Percentiles rank a stretch among this genome's conserved stretches.
These are phyloP conservation scores for Phytophthora lateralis DNA, from an alignment of 352 stramenopile species.

Conservation along the genomic window DNA sequence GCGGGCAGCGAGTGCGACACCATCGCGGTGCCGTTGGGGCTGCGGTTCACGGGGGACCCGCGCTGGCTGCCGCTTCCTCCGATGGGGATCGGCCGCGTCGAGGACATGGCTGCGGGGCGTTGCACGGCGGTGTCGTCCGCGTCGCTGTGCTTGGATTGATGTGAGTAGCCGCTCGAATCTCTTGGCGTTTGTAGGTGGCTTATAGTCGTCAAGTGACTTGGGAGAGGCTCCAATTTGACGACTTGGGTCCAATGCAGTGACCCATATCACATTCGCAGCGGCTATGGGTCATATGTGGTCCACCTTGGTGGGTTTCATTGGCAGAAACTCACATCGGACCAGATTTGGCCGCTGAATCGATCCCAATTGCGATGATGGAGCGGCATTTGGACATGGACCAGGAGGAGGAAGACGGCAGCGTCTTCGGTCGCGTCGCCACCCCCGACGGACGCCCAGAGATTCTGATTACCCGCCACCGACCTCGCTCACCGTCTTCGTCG, in stretches of 20 bases:
- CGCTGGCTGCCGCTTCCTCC: slow-evolving; percentile 49
- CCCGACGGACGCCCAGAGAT: slow-evolving; percentile 5
- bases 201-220: slow-evolving; percentile 8
- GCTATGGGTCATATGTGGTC: neutral
- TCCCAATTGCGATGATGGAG: slow-evolving; percentile 7
- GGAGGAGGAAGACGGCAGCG: slow-evolving; percentile 6
- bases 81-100: slow-evolving; percentile 62
- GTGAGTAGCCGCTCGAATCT: slow-evolving; percentile 6
- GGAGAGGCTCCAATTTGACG: slow-evolving; percentile 7
- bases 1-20: slow-evolving; percentile 74
- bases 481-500: slow-evolving; percentile 18
- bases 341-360: neutral
- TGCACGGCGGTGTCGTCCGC: slow-evolving; percentile 7
- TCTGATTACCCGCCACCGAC: neutral
- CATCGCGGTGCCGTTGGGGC: slow-evolving; percentile 18
- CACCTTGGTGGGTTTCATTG: neutral
- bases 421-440: slow-evolving; percentile 18
- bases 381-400: slow-evolving; percentile 23
- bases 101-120: slow-evolving; percentile 32
- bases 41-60: slow-evolving; percentile 39
- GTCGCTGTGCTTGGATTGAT: slow-evolving; percentile 2
- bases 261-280: neutral
- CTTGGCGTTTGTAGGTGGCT: slow-evolving; percentile 1
- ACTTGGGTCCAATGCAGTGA: neutral
- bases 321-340: neutral